Conservation (phyloP, 176 grass and related monocot genomes). For the Avena atlantica region DNA sequence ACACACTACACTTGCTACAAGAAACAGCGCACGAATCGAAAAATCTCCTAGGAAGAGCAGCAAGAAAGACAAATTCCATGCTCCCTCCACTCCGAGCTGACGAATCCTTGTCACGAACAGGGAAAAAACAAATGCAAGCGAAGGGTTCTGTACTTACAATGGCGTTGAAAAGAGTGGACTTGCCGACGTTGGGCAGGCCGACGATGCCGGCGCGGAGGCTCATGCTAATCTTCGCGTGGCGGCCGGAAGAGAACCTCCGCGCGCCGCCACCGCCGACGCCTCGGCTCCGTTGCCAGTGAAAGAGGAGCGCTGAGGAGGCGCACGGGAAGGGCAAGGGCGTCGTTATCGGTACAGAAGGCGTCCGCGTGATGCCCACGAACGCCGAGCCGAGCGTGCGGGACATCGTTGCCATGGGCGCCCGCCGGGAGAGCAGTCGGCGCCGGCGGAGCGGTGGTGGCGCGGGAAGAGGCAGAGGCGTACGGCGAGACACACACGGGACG, state of each 20-base stretch:
- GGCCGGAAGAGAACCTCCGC: slow-evolving; percentile 63
- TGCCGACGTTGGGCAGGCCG: slow-evolving; percentile 97
- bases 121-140: background rate
- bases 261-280: background rate
- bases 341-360: slow-evolving; percentile 39
- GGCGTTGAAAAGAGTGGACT: slow-evolving; percentile 97
- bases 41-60: background rate
- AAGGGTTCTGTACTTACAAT: slow-evolving; percentile 59
- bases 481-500: slow-evolving; percentile 12
- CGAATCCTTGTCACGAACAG: background rate
- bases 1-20: background rate
- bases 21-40: background rate
- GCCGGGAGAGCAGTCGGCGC: background rate
- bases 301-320: slow-evolving; percentile 61
- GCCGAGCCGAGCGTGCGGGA: slow-evolving; percentile 68
- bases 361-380: slow-evolving; percentile 58
- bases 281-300: slow-evolving; percentile 67
- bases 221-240: slow-evolving; percentile 81
- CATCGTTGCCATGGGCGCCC: slow-evolving; percentile 57
- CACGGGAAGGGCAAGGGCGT: slow-evolving; percentile 36
- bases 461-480: slow-evolving; percentile 22
- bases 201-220: slow-evolving; percentile 93
- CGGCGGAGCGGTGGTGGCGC: background rate
- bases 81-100: background rate
- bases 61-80: background rate